Evolutionary conservation across 1,284 basidiomycete genomes (phyloP).

Genomic region (Boletus sp.): DNA sequence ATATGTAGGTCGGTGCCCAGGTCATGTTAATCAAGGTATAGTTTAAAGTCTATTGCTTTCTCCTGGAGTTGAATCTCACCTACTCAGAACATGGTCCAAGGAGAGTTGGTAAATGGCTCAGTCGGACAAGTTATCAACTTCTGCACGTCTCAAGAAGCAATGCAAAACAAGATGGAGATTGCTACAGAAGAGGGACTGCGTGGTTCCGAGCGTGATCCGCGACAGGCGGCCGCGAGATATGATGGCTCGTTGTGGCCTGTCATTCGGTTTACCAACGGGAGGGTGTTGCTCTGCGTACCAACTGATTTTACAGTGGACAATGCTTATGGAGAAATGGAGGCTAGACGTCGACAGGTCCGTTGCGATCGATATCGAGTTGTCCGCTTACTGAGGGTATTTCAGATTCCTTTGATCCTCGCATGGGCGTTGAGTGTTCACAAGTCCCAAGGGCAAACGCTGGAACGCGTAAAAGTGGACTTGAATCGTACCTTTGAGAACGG

Average conservation of each 20-base stretch:
- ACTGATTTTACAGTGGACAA: slow-evolving; percentile 58
- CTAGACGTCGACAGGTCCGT: slow-evolving; percentile 50
- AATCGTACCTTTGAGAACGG: slow-evolving; percentile 76
- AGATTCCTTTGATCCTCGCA: slow-evolving; percentile 77
- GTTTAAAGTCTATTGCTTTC: neutral
- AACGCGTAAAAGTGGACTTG: slow-evolving; percentile 73
- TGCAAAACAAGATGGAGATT: slow-evolving; percentile 39
- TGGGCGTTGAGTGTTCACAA: slow-evolving; percentile 88
- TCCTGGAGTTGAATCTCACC: neutral
- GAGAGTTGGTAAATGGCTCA: slow-evolving; percentile 82
- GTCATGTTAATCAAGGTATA: slow-evolving; percentile 76
- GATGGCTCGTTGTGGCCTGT: slow-evolving; percentile 48
- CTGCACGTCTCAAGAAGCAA: slow-evolving; percentile 43
- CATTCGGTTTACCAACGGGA: slow-evolving; percentile 51
- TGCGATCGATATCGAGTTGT: neutral
- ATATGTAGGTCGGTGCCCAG: slow-evolving; percentile 40
- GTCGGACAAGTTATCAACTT: slow-evolving; percentile 83
- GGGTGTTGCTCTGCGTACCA: slow-evolving; percentile 47
- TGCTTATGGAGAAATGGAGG: slow-evolving; percentile 51
- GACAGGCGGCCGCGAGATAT: slow-evolving; percentile 25
- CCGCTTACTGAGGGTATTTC: slow-evolving; percentile 6
- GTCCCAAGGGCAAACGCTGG: slow-evolving; percentile 80
- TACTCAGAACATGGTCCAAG: slow-evolving; percentile 50
- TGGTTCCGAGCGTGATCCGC: slow-evolving; percentile 28
- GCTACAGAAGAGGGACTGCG: slow-evolving; percentile 37